Base-by-base conservation (phyloP, 768 basidiomycete species). In the Sistotremastrum niveocremeum region DNA sequence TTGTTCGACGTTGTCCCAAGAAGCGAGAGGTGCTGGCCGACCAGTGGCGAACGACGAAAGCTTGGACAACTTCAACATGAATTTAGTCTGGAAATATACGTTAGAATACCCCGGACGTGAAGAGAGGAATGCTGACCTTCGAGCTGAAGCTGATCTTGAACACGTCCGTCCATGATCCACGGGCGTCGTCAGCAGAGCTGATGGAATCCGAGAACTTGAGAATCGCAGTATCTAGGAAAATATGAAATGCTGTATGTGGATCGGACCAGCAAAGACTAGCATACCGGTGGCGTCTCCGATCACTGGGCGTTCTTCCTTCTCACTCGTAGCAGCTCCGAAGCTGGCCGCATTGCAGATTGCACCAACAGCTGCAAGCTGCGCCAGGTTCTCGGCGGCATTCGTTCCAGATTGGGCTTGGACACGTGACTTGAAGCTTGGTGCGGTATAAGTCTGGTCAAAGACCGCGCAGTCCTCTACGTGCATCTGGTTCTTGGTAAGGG, bases 401-500 rank as follows among this genome's bases (percentile, higher is more conserved):
- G 47, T 28, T 7, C 32, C 11, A 29, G 37, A 29, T n/a, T 46
- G 7, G 3, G 28, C 48, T 37, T 32, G 11, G 12, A 60, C 8
- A 41, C 30, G 11, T 20, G 7, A 33, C 12, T 8, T 10, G 43
- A 34, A 8, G 44, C 8, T 4, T 43, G n/a, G 3, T 10, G 3
- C 32, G 2, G 11, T 54, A 52, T 12, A 58, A 52, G 39, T 56
- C 51, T 44, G 58, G 59, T 55, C 63, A 48, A 58, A 60, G 41
- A 59, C 61, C 51, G 71, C 67, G 34, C 69, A 60, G 39, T 71
- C 70, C 31, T 71, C 68, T 39, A 72, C 76, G 7, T 71, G 64
- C 77, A 80, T 78, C 49, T 61, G 66, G 55, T 77, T 78, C 55
- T 71, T 67, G 1, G 79, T 80, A 12, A 81, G 60, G 0, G 76